Evolutionary conservation across 768 basidiomycete genomes (phyloP).

Genomic region (Kwoniella europaea): DNA sequence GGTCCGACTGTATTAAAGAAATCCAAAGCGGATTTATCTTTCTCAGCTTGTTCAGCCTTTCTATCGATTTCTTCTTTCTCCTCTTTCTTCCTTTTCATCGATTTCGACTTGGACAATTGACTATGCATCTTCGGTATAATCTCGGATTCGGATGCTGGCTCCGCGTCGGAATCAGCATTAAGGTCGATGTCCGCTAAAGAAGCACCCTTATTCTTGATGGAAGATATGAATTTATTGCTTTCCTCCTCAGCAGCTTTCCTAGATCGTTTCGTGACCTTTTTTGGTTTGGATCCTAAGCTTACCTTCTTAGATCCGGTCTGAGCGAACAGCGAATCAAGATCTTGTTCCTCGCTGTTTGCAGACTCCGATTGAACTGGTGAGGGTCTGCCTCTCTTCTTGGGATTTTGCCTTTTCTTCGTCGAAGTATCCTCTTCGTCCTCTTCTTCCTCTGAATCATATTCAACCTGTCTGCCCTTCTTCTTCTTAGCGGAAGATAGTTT

Average conservation of each 20-base stretch:
- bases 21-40: conserved; percentile 30
- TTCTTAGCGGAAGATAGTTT: conserved; percentile 19
- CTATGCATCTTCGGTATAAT: background rate
- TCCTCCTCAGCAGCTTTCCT: conserved; percentile 2
- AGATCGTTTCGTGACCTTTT: conserved; percentile 9
- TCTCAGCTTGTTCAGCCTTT: conserved; percentile 7
- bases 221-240: background rate
- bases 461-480: conserved; percentile 10
- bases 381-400: conserved; percentile 11
- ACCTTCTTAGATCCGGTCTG: conserved; percentile 11
- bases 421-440: conserved; percentile 19
- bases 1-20: conserved; percentile 43
- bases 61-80: conserved; percentile 22
- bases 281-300: background rate
- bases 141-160: conserved; percentile 2
- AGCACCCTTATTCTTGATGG: background rate
- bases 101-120: background rate
- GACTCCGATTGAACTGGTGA: conserved; percentile 18
- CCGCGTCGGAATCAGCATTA: background rate
- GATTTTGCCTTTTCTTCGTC: background rate
- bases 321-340: conserved; percentile 30
- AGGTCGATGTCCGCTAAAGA: conserved; percentile 15
- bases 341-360: conserved; percentile 58
- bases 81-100: background rate
- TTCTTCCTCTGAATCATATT: conserved; percentile 24